Evolutionary conservation across 2,329 filamentous ascomycete species (phyloP).

Genomic region (Spiromastix sp.): DNA sequence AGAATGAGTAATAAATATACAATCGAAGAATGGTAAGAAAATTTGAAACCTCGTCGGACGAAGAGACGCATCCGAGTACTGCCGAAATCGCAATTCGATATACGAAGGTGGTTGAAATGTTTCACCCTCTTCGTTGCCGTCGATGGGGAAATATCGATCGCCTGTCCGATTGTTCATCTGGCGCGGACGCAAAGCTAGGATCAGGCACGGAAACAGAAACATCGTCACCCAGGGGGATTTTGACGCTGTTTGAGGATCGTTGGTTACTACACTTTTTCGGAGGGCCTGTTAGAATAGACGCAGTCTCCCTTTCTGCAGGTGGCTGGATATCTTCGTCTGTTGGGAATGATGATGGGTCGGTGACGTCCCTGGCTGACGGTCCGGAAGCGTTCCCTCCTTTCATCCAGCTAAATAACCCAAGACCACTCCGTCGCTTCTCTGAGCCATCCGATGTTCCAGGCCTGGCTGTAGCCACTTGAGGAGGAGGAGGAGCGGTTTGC

Average conservation of each 20-base stretch:
- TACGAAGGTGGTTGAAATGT: too few species aligned
- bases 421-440: conserved; percentile 27
- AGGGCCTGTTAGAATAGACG: neutral
- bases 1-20: too few species aligned
- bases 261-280: too few species aligned
- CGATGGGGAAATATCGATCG: conserved; percentile 14
- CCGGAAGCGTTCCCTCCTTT: conserved; percentile 18
- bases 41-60: too few species aligned
- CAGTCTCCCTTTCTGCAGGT: neutral
- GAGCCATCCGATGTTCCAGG: conserved; percentile 19
- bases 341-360: neutral
- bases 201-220: neutral
- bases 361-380: neutral
- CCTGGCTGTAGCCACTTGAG: conserved; percentile 3
- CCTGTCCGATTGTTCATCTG: neutral
- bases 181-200: neutral
- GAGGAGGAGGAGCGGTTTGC: too few species aligned
- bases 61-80: too few species aligned
- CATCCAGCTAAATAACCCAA: conserved; percentile 31
- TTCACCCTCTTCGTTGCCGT: conserved; percentile 7
- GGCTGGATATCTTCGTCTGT: too few species aligned
- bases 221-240: neutral
- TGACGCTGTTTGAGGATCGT: neutral
- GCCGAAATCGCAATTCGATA: too few species aligned
- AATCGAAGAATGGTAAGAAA: too few species aligned